Base-by-base conservation (phyloP, 2,329 filamentous ascomycete species). In the Colletotrichum sp. region DNA sequence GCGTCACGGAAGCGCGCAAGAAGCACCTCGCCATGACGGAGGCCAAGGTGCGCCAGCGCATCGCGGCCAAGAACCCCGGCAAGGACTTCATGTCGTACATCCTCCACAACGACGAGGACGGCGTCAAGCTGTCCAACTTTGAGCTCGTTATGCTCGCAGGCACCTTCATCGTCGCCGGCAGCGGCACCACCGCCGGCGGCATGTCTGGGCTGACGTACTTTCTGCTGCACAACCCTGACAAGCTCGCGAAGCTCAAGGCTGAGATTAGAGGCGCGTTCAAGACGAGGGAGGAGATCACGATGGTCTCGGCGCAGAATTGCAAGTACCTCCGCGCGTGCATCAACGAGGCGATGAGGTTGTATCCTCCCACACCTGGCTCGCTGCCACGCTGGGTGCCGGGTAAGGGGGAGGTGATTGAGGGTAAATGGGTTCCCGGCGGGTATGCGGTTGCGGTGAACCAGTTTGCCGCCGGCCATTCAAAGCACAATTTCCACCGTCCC, bases 41-140 rank as follows among this genome's bases (percentile, higher is more conserved):
- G 30, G 60, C 68, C 18, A 70, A 56, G 39, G 58, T 70, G 8
- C 58, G 30, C n/a, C 39, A 62, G 68, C 68, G 68, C 39, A 65
- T 70, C 36, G 58, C 62, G 36, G 36, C 68, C 34, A 28, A 56
- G 58, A 55, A 70, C 36, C 68, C 68, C 6, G 60, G 68, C 28
- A 70, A 36, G 58, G 68, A 70, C 60, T 64, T 55, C 58, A 65
- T 70, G 68, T 70, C 68, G 16, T 62, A 64, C 48, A 70, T 70
- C 16, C 68, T 70, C 4, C 39, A 55, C 16, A 70, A 70, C 16
- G n/a, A 70, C 36, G 22, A 48, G 0, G 39, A 27, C 18, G 39
- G 36, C n/a, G n/a, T 52, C 32, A 58, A 32, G 18, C 66, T 69
- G 13, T 39, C 52, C 16, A 60, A 69, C 34, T 25, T 69, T 5